These are phyloP conservation scores for Penicillium sp. DNA, from an alignment of 2,329 filamentous ascomycete genomes.

Conservation along the genomic window DNA sequence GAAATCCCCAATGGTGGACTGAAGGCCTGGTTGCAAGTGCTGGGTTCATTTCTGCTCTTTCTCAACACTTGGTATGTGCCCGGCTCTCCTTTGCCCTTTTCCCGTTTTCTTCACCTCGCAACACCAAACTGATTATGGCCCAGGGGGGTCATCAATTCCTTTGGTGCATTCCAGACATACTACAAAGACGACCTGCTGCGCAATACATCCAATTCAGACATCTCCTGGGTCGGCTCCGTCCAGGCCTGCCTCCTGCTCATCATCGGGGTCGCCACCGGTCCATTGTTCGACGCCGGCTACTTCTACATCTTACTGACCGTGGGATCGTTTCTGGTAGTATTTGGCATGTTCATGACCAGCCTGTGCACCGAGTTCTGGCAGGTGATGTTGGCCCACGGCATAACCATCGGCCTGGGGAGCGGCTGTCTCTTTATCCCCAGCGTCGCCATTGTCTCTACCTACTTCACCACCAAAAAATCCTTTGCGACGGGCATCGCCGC, in stretches of 20 bases:
- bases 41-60: constrained; percentile 26
- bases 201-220: constrained; percentile 30
- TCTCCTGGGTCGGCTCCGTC: constrained; percentile 54
- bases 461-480: constrained; percentile 32
- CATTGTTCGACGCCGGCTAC: constrained; percentile 54
- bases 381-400: constrained; percentile 38
- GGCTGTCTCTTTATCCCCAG: constrained; percentile 35
- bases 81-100: background rate
- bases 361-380: constrained; percentile 53
- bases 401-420: constrained; percentile 35
- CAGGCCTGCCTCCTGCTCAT: constrained; percentile 54
- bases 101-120: background rate
- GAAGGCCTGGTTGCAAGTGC: constrained; percentile 26
- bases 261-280: constrained; percentile 50
- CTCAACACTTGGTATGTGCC: constrained; percentile 28
- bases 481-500: constrained; percentile 35
- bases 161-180: constrained; percentile 54
- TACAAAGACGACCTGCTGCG: constrained; percentile 37
- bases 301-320: constrained; percentile 45
- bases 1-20: constrained; percentile 24
- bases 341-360: constrained; percentile 57
- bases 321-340: constrained; percentile 49
- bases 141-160: constrained; percentile 45
- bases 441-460: constrained; percentile 31
- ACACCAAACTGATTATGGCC: background rate